Evolutionary conservation across 2,329 filamentous ascomycete species (phyloP), one percentile per base, ranked within the genome.

Genomic region (Penicillium sp.): DNA sequence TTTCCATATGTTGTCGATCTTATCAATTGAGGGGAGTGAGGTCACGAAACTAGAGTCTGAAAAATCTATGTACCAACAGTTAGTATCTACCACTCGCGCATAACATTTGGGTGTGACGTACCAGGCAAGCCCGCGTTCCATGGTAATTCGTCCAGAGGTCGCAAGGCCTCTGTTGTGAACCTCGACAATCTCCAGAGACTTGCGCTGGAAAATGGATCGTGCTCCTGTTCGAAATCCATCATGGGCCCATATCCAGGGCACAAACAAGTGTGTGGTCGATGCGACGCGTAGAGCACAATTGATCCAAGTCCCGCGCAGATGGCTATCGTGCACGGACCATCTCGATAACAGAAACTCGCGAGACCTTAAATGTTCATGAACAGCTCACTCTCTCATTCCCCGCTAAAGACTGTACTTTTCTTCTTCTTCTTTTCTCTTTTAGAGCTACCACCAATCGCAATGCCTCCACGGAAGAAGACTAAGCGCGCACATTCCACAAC

Each of bases 391-490:
- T n/a, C 42, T 45, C 51, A 26, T 33, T 19, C 26, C n/a, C 49
- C 48, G n/a, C 50, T 49, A 45, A 50, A 50, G 43, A 35, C 53
- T 55, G 37, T 26, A n/a, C 31, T 33, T 19, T 23, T 33, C 37
- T 49, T 35, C 39, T 21, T 29, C 37, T 53, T 44, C 35, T 44
- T 14, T 27, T 19, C 16, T 23, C 19, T 3, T 2, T 10, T 21
- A 9, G 10, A 31, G 23, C 21, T 37, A 35, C 4, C 33, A 16
- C 8, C 43, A 27, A 4, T 47, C 50, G 62, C 42, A 31, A 77
- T 77, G 72, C 75, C 74, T 75, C 81, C 69, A 65, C 80, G 85
- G 62, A 92, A 92, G 74, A 88, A 86, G 67, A 81, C 83, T 37
- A 88, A 85, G 67, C 75, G 60, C 51, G 70, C 63, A 14, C 63